Conservation (phyloP, 2,329 filamentous ascomycete species). For the Gnomoniopsis smithogilvyi region DNA sequence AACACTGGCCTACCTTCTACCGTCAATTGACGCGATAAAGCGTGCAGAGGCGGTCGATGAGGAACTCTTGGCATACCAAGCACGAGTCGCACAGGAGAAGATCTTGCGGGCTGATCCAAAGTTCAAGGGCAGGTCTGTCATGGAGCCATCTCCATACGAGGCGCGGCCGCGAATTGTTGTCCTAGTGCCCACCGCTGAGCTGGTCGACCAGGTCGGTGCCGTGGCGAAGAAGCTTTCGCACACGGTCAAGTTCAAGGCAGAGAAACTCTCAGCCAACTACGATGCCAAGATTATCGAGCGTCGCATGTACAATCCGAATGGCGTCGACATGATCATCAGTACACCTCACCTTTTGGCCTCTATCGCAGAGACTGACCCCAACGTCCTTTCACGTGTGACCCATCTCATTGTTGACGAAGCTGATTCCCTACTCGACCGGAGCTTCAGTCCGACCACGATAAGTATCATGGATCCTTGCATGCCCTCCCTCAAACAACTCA, state of each 20-base stretch:
- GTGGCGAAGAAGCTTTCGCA: conserved; percentile 83
- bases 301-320: conserved; percentile 74
- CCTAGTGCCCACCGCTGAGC: conserved; percentile 86
- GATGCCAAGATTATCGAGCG: conserved; percentile 77
- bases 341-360: conserved; percentile 88
- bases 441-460: conserved; percentile 80
- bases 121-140: conserved; percentile 60
- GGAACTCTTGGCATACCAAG: conserved; percentile 55
- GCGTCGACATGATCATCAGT: conserved; percentile 81
- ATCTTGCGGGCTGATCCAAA: conserved; percentile 51
- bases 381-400: conserved; percentile 85
- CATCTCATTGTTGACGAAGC: conserved; percentile 94
- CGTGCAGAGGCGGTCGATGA: conserved; percentile 62
- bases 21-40: conserved; percentile 82
- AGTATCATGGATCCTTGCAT: conserved; percentile 77
- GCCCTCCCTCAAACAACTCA: conserved; percentile 79
- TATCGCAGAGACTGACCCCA: conserved; percentile 85
- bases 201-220: conserved; percentile 81
- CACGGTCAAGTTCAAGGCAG: conserved; percentile 80
- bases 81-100: conserved; percentile 52
- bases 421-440: conserved; percentile 91
- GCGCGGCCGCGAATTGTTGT: conserved; percentile 81
- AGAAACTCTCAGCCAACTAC: conserved; percentile 75
- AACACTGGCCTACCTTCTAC: conserved; percentile 88
- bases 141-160: conserved; percentile 68